Evolutionary conservation across 2,329 filamentous ascomycete genomes (phyloP).

Genomic region (Lasiodiplodia gonubiensis): DNA sequence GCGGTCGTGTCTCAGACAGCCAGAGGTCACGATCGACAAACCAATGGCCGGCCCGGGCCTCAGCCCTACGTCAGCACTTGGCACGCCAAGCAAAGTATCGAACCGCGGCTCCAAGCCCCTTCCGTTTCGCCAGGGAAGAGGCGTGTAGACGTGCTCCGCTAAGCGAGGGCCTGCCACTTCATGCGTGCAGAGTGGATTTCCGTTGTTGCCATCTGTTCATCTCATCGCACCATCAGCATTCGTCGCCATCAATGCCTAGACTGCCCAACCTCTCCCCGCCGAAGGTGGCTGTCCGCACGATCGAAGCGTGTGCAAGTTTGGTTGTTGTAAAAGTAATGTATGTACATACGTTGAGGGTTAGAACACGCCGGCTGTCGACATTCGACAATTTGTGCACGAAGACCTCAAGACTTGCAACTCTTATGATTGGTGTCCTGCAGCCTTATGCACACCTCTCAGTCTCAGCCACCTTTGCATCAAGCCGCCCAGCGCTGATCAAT

Average conservation of each 20-base stretch:
- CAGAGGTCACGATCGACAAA: conserved; percentile 11
- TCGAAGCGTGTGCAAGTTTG: background rate
- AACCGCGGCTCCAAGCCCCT: conserved; percentile 20
- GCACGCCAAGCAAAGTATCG: conserved; percentile 12
- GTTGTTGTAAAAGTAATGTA: background rate
- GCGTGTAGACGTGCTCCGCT: background rate
- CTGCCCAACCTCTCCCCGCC: background rate
- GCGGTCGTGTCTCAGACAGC: conserved; percentile 15
- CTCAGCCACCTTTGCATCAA: background rate
- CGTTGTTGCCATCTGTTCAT: background rate
- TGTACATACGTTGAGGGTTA: background rate
- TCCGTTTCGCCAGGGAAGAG: conserved; percentile 7
- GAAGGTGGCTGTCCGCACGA: background rate
- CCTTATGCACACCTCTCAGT: background rate
- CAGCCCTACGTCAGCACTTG: conserved; percentile 21
- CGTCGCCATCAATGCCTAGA: background rate
- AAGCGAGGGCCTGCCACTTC: background rate
- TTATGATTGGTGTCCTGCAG: background rate
- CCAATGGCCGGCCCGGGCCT: conserved; percentile 23
- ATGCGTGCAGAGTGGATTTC: background rate
- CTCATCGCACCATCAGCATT: background rate
- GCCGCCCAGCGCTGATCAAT: conserved; percentile 9
- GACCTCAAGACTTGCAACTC: background rate
- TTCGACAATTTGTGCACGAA: background rate
- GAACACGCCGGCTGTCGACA: background rate